These are phyloP conservation scores for Rosa persica DNA, from an alignment of 306 rosid species.

Conservation along the genomic window DNA sequence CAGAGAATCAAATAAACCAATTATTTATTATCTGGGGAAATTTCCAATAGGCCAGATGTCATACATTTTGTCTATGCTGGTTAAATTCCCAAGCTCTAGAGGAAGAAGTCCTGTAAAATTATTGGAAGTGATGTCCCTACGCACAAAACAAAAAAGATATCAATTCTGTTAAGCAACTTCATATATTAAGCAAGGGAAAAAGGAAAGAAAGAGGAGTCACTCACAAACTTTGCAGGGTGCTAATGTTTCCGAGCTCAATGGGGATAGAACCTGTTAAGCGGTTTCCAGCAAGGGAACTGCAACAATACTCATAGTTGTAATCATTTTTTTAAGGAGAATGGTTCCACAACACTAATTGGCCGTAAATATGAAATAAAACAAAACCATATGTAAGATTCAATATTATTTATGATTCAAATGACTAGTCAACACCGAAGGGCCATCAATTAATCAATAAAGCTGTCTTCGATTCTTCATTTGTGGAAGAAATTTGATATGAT, in stretches of 20 bases:
- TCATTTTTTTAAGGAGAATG: neutral
- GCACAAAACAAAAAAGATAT: neutral
- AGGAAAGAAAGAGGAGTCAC: slow-evolving; percentile 18
- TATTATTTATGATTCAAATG: too few relatives aligned
- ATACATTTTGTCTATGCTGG: neutral
- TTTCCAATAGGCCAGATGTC: neutral
- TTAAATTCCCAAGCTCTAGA: neutral
- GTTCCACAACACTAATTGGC: neutral
- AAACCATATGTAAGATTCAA: too few relatives aligned
- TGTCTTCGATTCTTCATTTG: too few relatives aligned
- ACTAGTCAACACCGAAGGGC: too few relatives aligned
- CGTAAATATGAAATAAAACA: neutral
- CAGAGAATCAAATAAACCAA: neutral
- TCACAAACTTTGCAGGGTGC: slow-evolving; percentile 61
- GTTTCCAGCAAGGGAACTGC: slow-evolving; percentile 57
- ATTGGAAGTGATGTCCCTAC: slow-evolving; percentile 60
- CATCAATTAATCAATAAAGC: too few relatives aligned
- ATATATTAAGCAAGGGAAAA: neutral
- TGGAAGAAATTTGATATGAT: too few relatives aligned
- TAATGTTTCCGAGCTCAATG: slow-evolving; percentile 54
- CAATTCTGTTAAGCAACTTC: too few relatives aligned
- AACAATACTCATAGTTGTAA: neutral
- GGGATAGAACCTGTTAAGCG: slow-evolving; percentile 73
- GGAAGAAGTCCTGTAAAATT: slow-evolving; percentile 71
- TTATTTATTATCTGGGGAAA: neutral